These are phyloP conservation scores for Colletotrichum agaves DNA, from an alignment of 2,329 filamentous ascomycete genomes.

Conservation along the genomic window DNA sequence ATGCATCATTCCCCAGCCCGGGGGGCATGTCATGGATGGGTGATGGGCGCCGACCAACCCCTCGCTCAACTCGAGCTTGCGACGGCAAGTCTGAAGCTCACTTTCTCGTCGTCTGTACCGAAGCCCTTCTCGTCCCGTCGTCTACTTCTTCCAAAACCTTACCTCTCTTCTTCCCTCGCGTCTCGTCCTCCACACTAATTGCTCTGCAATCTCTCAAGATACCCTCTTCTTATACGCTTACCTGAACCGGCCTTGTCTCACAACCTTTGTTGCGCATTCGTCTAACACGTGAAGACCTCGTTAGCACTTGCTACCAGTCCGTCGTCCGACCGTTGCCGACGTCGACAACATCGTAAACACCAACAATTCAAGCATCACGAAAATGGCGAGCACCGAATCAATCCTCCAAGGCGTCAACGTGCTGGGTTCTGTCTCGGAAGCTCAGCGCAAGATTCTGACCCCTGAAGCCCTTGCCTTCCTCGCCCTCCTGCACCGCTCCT, in stretches of 20 bases:
- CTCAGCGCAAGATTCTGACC: conserved; percentile 90
- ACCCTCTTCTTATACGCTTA: conserved; percentile 17
- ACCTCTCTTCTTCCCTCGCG: not conserved
- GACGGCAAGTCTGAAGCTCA: conserved; percentile 17
- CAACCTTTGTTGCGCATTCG: conserved; percentile 15
- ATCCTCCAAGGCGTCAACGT: conserved; percentile 63
- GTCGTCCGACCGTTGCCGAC: not conserved
- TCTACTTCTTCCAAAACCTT: conserved; percentile 24
- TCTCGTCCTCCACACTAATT: conserved; percentile 7
- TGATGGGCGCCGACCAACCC: conserved; percentile 34
- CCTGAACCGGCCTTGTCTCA: conserved; percentile 23
- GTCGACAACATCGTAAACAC: conserved; percentile 13
- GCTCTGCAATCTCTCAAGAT: conserved; percentile 17
- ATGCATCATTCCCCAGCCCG: conserved; percentile 32
- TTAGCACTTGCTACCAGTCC: conserved; percentile 3
- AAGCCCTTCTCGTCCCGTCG: not conserved
- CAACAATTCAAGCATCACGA: conserved; percentile 39
- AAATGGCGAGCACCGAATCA: conserved; percentile 76
- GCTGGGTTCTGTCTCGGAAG: conserved; percentile 80
- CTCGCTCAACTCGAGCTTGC: conserved; percentile 30
- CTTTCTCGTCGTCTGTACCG: conserved; percentile 22
- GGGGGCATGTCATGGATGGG: conserved; percentile 28
- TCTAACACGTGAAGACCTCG: conserved; percentile 32
- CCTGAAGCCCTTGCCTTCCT: conserved; percentile 93
- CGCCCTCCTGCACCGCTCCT: conserved; percentile 92